phyloP scores from a whole-genome alignment of 345 rosid species.

The Arabidopsis suecica region DNA sequence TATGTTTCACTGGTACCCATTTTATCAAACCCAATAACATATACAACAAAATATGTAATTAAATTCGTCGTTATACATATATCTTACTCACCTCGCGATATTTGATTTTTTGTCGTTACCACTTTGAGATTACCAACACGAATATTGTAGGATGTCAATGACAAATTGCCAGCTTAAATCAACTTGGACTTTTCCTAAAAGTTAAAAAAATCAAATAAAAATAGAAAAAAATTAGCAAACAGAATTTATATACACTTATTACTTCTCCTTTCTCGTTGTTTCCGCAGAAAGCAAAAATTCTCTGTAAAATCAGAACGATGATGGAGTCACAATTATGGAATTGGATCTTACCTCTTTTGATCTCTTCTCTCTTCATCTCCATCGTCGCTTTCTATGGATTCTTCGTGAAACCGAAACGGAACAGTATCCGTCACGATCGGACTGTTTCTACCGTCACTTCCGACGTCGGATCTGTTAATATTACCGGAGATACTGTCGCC shows the following conservation, averaged over 20 bases:
- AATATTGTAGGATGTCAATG: neutral
- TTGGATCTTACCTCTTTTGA: conserved; percentile 49
- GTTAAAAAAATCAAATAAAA: neutral
- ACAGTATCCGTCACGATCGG: conserved; percentile 37
- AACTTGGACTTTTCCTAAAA: conserved; percentile 29
- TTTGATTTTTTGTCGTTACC: neutral
- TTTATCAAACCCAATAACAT: neutral
- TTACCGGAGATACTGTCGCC: conserved; percentile 36
- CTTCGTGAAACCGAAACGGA: conserved; percentile 37
- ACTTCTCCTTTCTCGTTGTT: conserved; percentile 18
- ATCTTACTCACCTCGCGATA: neutral
- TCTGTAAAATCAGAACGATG: conserved; percentile 30
- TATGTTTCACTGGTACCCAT: neutral
- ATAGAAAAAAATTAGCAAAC: neutral
- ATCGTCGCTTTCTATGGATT: conserved; percentile 47
- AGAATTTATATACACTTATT: neutral
- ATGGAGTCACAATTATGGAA: conserved; percentile 52
- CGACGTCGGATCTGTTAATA: conserved; percentile 47
- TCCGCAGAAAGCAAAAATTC: conserved; percentile 16
- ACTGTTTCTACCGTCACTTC: conserved; percentile 45
- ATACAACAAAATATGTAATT: neutral
- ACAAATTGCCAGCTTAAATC: conserved; percentile 30
- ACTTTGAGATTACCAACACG: neutral
- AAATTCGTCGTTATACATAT: neutral
- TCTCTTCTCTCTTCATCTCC: conserved; percentile 45